Conservation (phyloP, 2,329 filamentous ascomycete species). For the Parafenestella ontariensis region DNA sequence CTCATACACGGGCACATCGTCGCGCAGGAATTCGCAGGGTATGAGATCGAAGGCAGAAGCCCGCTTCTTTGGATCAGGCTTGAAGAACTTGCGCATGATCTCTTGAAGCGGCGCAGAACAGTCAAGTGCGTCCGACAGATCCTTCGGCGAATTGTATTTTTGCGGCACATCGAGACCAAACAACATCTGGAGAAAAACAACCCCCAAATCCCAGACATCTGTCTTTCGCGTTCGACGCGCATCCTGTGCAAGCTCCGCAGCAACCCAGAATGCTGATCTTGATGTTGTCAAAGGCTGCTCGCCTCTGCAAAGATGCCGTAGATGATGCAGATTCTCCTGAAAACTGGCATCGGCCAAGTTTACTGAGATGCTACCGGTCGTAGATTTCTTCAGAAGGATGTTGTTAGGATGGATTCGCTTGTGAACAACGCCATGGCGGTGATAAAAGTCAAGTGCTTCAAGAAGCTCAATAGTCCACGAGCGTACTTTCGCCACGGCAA, state of each 20-base stretch:
- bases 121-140: slow-evolving; percentile 72
- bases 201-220: slow-evolving; percentile 93
- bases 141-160: slow-evolving; percentile 79
- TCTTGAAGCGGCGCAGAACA: slow-evolving; percentile 80
- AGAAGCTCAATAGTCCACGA: slow-evolving; percentile 92
- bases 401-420: slow-evolving; percentile 82
- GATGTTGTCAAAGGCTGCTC: slow-evolving; percentile 64
- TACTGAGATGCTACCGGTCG: slow-evolving; percentile 69
- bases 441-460: slow-evolving; percentile 85
- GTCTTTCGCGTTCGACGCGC: slow-evolving; percentile 71
- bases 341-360: slow-evolving; percentile 79
- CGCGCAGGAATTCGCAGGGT: slow-evolving; percentile 63
- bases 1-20: slow-evolving; percentile 54
- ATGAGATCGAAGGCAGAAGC: slow-evolving; percentile 79
- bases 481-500: slow-evolving; percentile 77
- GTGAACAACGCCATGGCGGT: slow-evolving; percentile 83
- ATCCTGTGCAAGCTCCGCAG: slow-evolving; percentile 76
- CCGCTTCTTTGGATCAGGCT: slow-evolving; percentile 80
- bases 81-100: slow-evolving; percentile 84
- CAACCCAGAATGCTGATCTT: slow-evolving; percentile 81
- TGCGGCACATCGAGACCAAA: slow-evolving; percentile 80
- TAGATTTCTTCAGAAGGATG: slow-evolving; percentile 75
- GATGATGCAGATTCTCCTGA: slow-evolving; percentile 70
- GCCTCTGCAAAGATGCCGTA: slow-evolving; percentile 62
- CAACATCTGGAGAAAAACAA: slow-evolving; percentile 92